Evolutionary conservation across 2,329 filamentous ascomycete species (phyloP), one percentile per base, ranked within the genome.

Genomic region (Teratosphaeria nubilosa): DNA sequence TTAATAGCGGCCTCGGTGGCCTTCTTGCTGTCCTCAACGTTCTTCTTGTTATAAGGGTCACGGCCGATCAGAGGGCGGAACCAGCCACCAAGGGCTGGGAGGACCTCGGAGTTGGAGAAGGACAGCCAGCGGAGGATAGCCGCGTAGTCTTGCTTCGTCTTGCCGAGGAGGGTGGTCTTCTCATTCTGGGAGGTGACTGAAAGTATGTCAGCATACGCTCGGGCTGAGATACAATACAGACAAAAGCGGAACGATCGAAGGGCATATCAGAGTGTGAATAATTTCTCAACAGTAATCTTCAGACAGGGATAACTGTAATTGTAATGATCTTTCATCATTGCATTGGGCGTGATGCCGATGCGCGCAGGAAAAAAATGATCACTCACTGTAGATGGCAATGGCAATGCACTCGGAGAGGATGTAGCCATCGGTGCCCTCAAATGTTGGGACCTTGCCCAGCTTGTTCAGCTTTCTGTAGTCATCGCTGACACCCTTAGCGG

Each of bases 121-220:
- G 92, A 97, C 87, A 96, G 86, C 94, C 94, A 99, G 79, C 88
- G 90, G 75, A 99, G 83, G 77, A 99, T 99, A 68, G 91, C 91
- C 70, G 94, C 94, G 78, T 97, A 91, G 86, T 99, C 94, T 83
- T 99, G 92, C 88, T 99, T 99, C 80, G 91, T 99, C 87, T 97
- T 97, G 74, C 94, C 94, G 70, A 99, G 86, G 67, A 99, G 91
- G 69, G 91, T 95, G 71, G 94, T 99, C 88, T 97, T 97, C 87
- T 97, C 94, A 78, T 99, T 99, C 82, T 99, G 94, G 70, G 94
- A 97, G 72, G 94, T 91, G 75, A 99, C 94, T 97, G 73, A 4
- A 45, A 45, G 27, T n/a, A n/a, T n/a, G 53, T 55, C 30, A 55
- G 25, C 13, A 11, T 16, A 11, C 13, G 53, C 27, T 16, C n/a